Conservation (phyloP, 441 rosid genomes). For the Adansonia grandidieri region DNA sequence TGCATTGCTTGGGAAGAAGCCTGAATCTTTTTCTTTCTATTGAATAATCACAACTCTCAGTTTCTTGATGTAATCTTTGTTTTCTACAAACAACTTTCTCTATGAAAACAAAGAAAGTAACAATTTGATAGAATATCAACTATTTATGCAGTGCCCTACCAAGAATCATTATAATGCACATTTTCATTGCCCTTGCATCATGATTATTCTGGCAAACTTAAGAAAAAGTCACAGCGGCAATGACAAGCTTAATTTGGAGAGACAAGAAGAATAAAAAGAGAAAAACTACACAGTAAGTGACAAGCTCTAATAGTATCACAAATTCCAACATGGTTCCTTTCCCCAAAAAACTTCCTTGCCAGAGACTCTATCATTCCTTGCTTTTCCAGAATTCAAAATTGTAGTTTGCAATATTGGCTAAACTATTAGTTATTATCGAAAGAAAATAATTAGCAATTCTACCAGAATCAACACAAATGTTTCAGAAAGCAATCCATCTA, state of each 20-base stretch:
- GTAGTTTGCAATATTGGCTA: conserved; percentile 2
- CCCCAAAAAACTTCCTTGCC: not conserved
- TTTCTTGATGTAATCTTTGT: not conserved
- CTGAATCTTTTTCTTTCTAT: not conserved
- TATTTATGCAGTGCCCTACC: not conserved
- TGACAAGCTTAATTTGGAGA: conserved; percentile 17
- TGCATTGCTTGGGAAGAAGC: not conserved
- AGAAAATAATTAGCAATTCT: not conserved
- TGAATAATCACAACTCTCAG: not conserved
- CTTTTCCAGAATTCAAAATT: not conserved
- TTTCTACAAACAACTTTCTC: not conserved
- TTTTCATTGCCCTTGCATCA: not conserved
- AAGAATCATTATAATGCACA: conserved; percentile 2
- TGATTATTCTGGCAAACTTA: not conserved
- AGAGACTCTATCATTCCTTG: not conserved
- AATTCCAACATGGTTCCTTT: not conserved
- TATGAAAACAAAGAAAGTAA: not conserved
- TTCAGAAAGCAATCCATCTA: not conserved
- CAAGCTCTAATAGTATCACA: not conserved
- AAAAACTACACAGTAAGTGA: not conserved
- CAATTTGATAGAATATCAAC: not conserved
- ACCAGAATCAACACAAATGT: not conserved
- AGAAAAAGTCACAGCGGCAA: not conserved
- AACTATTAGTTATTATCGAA: not conserved
- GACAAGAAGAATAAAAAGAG: not conserved